Percentiles rank a stretch among this genome's conserved stretches.
Evolutionary conservation across 2,329 filamentous ascomycete species (phyloP).

Genomic region (Septoria petroselini): DNA sequence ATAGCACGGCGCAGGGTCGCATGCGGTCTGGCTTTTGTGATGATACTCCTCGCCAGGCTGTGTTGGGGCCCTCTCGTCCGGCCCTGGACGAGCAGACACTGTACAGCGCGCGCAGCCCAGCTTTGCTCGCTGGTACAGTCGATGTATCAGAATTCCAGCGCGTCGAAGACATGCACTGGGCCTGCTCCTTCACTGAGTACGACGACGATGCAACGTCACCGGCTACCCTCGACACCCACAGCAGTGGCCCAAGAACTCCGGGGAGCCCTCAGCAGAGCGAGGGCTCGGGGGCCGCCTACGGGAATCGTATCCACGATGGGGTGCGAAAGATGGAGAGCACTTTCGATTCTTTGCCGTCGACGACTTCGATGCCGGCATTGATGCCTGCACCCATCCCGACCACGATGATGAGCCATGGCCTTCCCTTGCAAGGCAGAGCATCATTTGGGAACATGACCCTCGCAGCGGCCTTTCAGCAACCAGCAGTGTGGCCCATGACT

Average conservation of each 20-base stretch:
- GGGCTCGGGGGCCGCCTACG: background rate
- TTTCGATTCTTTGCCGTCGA: background rate
- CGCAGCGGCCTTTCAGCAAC: background rate
- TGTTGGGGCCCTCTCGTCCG: background rate
- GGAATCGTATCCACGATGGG: background rate
- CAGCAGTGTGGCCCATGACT: conserved; percentile 2
- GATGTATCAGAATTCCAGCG: conserved; percentile 25
- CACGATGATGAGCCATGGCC: too few relatives aligned
- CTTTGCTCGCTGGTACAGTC: conserved; percentile 12
- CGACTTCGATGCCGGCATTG: background rate
- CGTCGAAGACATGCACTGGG: conserved; percentile 23
- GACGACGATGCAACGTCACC: conserved; percentile 23
- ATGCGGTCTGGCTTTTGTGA: too few relatives aligned
- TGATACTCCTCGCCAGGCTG: background rate
- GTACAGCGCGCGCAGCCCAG: conserved; percentile 4
- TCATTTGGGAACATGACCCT: conserved; percentile 8
- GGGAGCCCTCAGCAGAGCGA: conserved; percentile 7
- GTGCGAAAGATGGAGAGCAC: background rate
- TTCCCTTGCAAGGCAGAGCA: background rate
- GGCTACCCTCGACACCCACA: conserved; percentile 20
- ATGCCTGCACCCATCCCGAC: background rate
- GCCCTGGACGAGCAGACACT: background rate
- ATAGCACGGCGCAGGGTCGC: too few relatives aligned
- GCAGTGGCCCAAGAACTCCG: conserved; percentile 25
- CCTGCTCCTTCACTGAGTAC: conserved; percentile 20